Base-by-base conservation (phyloP, 208 protist genomes). In the Acanthamoeba triangularis region DNA sequence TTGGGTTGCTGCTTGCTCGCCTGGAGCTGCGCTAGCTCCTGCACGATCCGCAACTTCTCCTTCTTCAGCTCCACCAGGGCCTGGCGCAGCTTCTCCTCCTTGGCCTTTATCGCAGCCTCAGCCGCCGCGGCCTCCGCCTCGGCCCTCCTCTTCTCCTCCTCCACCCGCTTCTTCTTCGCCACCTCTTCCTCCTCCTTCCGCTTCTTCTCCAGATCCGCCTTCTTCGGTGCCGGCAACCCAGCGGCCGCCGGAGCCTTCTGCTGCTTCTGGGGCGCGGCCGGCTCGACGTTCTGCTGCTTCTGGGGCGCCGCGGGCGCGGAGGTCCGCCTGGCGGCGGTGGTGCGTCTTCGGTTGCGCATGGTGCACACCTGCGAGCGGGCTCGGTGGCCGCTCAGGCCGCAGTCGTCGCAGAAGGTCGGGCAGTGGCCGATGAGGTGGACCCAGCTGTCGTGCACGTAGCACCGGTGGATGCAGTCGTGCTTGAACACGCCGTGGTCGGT, bases 11-110 rank as follows among this genome's bases (percentile, higher is more conserved):
- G 30, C 3, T 7, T 23, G 23, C 6, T 37, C n/a, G 63, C 74
- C 16, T 49, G 74, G 74, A 82, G 74, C 74, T 82, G 74, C 74
- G 33, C 74, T 82, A 82, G 74, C 74, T 82, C 74, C 74, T 82
- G 33, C 74, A 82, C 14, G 74, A 82, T 82, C 6, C 74, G 33
- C 23, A 16, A 14, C 74, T 82, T 52, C 74, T 82, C 74, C 33
- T 52, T 41, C 74, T 82, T 35, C 37, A 82, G 74, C 35, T 82
- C 74, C 14, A 14, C 37, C 14, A 82, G 74, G 37, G 74, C 74
- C 20, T 52, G 74, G 0, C 10, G n/a, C n/a, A 72, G 63, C 63
- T 37, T 72, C 30, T 72, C n/a, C n/a, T 72, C 63, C n/a, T 72
- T 35, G 63, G 63, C 63, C 30, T 72, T 72, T 6, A 72, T 0